These are phyloP conservation scores for Hypoxylon lienhwacheense DNA, from an alignment of 495 filamentous ascomycete genomes.

Conservation along the genomic window DNA sequence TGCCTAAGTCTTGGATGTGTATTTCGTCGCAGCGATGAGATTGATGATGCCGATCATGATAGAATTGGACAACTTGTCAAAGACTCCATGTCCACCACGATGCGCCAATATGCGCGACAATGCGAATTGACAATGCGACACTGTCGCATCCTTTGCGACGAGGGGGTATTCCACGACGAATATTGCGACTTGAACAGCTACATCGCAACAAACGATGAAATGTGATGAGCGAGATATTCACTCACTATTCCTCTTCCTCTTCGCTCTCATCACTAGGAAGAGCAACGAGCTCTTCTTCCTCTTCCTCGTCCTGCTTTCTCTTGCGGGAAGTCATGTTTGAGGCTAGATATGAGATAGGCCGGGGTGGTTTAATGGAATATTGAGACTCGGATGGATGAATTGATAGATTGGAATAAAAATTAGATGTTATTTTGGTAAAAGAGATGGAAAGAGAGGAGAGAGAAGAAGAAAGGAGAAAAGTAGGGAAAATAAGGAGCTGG, in stretches of 20 bases:
- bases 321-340: slow-evolving; percentile 50
- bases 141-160: slow-evolving; percentile 32
- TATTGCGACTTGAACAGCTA: background rate
- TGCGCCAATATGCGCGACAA: slow-evolving; percentile 28
- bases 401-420: slow-evolving; percentile 30
- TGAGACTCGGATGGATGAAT: slow-evolving; percentile 12
- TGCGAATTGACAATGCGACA: background rate
- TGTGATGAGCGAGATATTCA: slow-evolving; percentile 20
- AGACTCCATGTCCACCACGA: slow-evolving; percentile 26
- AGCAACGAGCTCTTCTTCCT: slow-evolving; percentile 57
- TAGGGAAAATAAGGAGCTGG: slow-evolving; percentile 37
- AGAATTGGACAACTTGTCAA: background rate
- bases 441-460: slow-evolving; percentile 29
- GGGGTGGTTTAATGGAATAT: slow-evolving; percentile 31
- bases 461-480: slow-evolving; percentile 30
- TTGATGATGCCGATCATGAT: background rate
- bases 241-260: slow-evolving; percentile 59
- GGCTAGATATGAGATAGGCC: slow-evolving; percentile 21
- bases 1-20: background rate
- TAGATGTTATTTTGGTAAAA: slow-evolving; percentile 30
- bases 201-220: slow-evolving; percentile 4
- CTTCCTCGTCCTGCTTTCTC: slow-evolving; percentile 54
- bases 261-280: slow-evolving; percentile 51
- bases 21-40: too few species aligned
- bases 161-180: slow-evolving; percentile 2